These are phyloP conservation scores for Amesomyces nigricolor DNA, from an alignment of 2,329 filamentous ascomycete species.

Conservation along the genomic window DNA sequence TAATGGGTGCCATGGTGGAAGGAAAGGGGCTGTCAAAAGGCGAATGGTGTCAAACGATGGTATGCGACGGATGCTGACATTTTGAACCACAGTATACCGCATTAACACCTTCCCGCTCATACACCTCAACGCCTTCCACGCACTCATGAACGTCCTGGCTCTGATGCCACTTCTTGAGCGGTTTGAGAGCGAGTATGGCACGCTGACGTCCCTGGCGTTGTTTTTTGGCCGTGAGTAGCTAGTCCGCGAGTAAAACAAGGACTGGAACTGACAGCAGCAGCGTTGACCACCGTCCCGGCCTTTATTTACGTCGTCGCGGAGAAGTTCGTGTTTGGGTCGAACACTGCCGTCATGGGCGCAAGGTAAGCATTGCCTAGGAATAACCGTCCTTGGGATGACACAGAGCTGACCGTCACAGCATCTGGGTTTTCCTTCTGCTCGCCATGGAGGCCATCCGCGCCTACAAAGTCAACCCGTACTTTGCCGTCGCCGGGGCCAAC, in stretches of 20 bases:
- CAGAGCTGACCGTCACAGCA: constrained; percentile 43
- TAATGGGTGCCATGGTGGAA: no score
- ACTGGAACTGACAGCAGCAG: constrained; percentile 35
- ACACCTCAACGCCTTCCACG: constrained; percentile 75
- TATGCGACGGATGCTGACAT: not conserved
- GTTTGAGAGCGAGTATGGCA: constrained; percentile 90
- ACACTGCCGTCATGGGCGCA: constrained; percentile 72
- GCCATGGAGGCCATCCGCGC: constrained; percentile 82
- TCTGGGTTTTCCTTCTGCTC: constrained; percentile 89
- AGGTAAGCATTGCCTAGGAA: constrained; percentile 51
- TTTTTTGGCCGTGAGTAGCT: constrained; percentile 83
- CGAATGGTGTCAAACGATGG: no score
- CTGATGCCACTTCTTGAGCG: constrained; percentile 84
- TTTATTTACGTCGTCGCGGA: constrained; percentile 76
- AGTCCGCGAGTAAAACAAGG: not conserved
- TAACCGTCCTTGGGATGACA: constrained; percentile 1
- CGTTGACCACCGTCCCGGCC: constrained; percentile 75
- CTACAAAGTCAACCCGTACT: constrained; percentile 72
- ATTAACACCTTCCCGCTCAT: constrained; percentile 89
- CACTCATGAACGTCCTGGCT: constrained; percentile 71
- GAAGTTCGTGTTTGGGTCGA: constrained; percentile 61
- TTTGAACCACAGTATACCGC: constrained; percentile 64
- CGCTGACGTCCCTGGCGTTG: constrained; percentile 75
- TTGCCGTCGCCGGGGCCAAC: constrained; percentile 56
- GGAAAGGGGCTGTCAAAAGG: no score